Evolutionary conservation across 495 filamentous ascomycete species (phyloP), one percentile per base, ranked within the genome.

Genomic region (Penicillium pulvis): DNA sequence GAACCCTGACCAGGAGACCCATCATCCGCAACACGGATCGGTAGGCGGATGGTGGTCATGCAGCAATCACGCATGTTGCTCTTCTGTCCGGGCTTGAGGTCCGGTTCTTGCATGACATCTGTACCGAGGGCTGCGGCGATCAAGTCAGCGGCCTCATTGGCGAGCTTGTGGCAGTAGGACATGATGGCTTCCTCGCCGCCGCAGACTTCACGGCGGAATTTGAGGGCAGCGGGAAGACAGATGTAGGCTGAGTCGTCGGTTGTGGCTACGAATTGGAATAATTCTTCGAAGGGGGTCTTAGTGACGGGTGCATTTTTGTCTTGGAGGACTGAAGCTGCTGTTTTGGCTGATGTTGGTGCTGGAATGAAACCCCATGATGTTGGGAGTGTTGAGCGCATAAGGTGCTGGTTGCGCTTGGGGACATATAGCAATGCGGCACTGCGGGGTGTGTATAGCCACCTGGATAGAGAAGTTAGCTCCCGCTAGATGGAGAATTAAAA

Each of bases 371-470:
- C 83, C 67, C 82, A 82, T 20, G 82, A 84, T 3, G 81, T 97
- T 11, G 93, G 92, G 31, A 96, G 59, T 0, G 88, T 87, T 10
- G 85, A 85, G 12, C 90, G 85, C 19, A 97, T 83, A 20, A 93
- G 67, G 23, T 74, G 73, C 64, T 96, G 93, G 66, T 95, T 88
- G 12, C 84, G 79, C 10, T 73, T 53, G 0, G 90, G 86, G 2
- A 95, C 90, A 68, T 96, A 90, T 49, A 97, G 82, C 1, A 92
- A 78, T 2, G 92, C 91, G 63, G 85, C 90, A 26, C 85, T 86
- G 43, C 93, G 84, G n/a, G 92, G 93, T 11, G 85, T 84, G 63
- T 85, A 90, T 16, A 97, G 82, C 93, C 93, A 98, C 78, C 82
- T 85, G 6, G 0, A 17, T 55, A 28, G 60, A 44, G 28, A 48